These are phyloP conservation scores for Leptomonas pyrrhocoris DNA, from an alignment of 208 protist species.

Conservation along the genomic window DNA sequence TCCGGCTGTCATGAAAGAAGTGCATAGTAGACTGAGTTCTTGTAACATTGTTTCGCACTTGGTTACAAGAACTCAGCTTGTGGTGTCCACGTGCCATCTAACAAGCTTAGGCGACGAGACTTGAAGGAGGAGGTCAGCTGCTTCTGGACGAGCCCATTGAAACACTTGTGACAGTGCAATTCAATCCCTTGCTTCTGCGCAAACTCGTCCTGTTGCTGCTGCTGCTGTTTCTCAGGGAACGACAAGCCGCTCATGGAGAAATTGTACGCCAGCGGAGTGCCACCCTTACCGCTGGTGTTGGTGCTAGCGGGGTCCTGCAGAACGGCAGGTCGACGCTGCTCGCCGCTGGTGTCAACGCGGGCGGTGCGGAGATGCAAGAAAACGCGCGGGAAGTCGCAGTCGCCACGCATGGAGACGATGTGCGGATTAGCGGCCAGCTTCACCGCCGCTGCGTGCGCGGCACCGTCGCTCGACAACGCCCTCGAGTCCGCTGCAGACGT, in stretches of 20 bases:
- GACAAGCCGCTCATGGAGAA: neutral
- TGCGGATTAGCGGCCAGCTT: constrained; percentile 27
- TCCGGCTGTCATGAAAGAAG: too few species aligned
- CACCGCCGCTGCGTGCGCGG: constrained; percentile 20
- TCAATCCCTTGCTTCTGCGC: constrained; percentile 29
- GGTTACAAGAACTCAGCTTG: constrained; percentile 64
- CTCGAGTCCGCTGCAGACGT: neutral
- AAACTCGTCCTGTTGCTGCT: constrained; percentile 9
- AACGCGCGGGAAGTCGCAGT: constrained; percentile 87
- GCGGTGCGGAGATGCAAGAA: constrained; percentile 82
- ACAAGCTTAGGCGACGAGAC: constrained; percentile 52
- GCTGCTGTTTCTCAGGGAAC: constrained; percentile 6
- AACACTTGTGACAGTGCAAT: constrained; percentile 86
- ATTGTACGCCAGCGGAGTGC: neutral
- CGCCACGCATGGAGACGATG: constrained; percentile 63
- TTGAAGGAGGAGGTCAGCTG: constrained; percentile 52
- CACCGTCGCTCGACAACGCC: neutral
- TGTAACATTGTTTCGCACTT: neutral
- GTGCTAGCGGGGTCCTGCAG: too few species aligned
- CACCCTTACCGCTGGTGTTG: neutral
- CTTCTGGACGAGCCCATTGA: constrained; percentile 67
- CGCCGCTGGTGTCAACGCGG: constrained; percentile 27
- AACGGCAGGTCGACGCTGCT: neutral
- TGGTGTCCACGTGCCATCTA: constrained; percentile 87
- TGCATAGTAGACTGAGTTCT: too few species aligned